Evolutionary conservation across 768 basidiomycete species (phyloP), one percentile per base, ranked within the genome.

Genomic region (Naematelia aurantialba): DNA sequence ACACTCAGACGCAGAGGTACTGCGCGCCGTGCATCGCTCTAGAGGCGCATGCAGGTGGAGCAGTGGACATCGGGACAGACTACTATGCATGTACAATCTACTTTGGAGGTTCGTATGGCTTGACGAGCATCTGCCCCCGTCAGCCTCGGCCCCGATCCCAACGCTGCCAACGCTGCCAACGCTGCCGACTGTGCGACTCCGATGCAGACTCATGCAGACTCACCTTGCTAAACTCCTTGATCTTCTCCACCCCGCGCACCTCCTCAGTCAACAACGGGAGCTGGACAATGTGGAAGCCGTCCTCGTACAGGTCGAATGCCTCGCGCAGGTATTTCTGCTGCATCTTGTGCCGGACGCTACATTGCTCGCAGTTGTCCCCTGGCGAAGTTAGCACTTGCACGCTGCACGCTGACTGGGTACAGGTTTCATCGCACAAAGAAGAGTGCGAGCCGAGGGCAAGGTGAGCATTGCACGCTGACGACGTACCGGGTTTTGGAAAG

Each of bases 291-390:
- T 99, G 92, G 86, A 98, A 99, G 76, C 94, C 96, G 69, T 96
- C 91, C 78, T 91, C 90, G 75, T 96, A 96, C 50, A 98, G 86
- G 74, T 97, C 94, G 78, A 96, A 90, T 14, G 94, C 93, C 79
- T 98, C 96, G 49, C 82, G 83, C 21, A 99, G 84, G 77, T 99
- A 99, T 78, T 96, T 97, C 79, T 96, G 92, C 79, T 98, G 92
- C 94, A 98, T 98, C 80, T 87, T 88, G 78, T 90, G 87, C 60
- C 96, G 85, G 19, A 97, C 92, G 53, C 83, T 82, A 78, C 96
- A 99, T 77, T 98, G 94, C 66, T 93, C 90, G 78, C 96, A 99
- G 72, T 89, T 89, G 29, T 92, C 89, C 42, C 82, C 93, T 93
- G 75, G 30, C 46, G 25, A 31, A 58, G 25, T 55, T 42, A 55